Conservation (phyloP, 2,329 filamentous ascomycete species). For the Sarocladiaceae sp. region DNA sequence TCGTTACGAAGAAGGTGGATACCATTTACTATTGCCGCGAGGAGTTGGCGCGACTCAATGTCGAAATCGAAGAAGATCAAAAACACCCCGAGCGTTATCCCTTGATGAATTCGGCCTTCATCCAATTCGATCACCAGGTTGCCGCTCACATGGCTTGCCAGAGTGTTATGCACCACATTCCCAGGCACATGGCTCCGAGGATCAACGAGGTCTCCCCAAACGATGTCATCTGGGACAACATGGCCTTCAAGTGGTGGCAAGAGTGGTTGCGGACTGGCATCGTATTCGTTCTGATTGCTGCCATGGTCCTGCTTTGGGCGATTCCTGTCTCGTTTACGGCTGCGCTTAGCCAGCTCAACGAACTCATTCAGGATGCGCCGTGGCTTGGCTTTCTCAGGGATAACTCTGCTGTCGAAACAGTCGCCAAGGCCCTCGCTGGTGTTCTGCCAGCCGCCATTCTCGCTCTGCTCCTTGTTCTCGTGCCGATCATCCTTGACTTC, state of each 20-base stretch:
- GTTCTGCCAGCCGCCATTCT: conserved; percentile 77
- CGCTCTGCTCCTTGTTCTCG: conserved; percentile 70
- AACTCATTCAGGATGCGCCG: conserved; percentile 57
- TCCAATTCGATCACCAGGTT: conserved; percentile 97
- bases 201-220: conserved; percentile 90
- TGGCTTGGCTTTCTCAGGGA: conserved; percentile 69
- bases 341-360: conserved; percentile 71
- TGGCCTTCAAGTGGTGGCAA: conserved; percentile 94
- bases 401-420: conserved; percentile 55
- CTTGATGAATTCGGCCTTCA: conserved; percentile 92
- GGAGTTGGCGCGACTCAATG: conserved; percentile 80
- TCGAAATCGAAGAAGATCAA: conserved; percentile 91
- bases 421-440: conserved; percentile 69
- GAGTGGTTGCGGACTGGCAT: conserved; percentile 68
- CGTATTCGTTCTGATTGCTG: conserved; percentile 62
- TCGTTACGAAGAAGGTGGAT: conserved; percentile 87
- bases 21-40: conserved; percentile 88
- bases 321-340: conserved; percentile 88
- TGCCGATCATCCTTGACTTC: conserved; percentile 74
- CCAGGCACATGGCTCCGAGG: conserved; percentile 88
- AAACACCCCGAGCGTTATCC: conserved; percentile 80
- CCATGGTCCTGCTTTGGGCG: conserved; percentile 84
- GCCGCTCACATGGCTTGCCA: conserved; percentile 98
- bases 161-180: conserved; percentile 82
- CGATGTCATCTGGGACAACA: conserved; percentile 95